Base-by-base conservation (phyloP, 164 flowering plant genomes). In the Stephania japonica region DNA sequence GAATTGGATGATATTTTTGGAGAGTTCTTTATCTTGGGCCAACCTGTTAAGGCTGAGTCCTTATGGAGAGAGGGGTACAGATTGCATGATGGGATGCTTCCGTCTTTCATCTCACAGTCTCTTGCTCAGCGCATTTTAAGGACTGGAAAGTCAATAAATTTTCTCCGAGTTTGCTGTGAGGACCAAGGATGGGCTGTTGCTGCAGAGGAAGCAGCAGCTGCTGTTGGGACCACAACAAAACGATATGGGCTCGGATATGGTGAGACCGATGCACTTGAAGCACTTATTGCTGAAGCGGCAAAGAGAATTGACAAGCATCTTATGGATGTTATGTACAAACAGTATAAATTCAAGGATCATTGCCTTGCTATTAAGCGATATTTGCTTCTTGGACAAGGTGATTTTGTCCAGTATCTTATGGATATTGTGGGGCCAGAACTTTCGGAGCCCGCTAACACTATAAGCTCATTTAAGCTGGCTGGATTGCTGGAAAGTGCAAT, bases 381-480 rank as follows among this genome's bases (percentile, higher is more conserved):
- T 81, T 80, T 96, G 74, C 89, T 96, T 70, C 93, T 96, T 56
- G 99, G 99, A 21, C 99, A 93, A 80, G 99, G 99, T 71, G 99
- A 96, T 86, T 96, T 96, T 80, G 97, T 96, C 72, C 99, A 96
- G 82, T 93, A 96, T 77, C 79, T 93, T 43, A 96, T 96, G 99
- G 99, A 96, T 78, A 93, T 87, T 84, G 94, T 93, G 72, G 93
- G 97, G 32, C 90, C 91, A 0, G 94, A 93, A 71, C 98, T 96
- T 59, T 91, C 97, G 19, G 97, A 93, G 85, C 97, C 99, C 53
- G 99, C 99, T 38, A 90, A 93, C 80, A 91, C 91, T 13, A 90
- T 92, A 67, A 93, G 98, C 84, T 85, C 98, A 6, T 96, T 96
- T 73, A 89, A 92, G 81, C 85, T 96, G 61, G 92, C 99, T 41